Conservation (phyloP, 1,284 basidiomycete species). For the Lentinula novae-zelandiae region DNA sequence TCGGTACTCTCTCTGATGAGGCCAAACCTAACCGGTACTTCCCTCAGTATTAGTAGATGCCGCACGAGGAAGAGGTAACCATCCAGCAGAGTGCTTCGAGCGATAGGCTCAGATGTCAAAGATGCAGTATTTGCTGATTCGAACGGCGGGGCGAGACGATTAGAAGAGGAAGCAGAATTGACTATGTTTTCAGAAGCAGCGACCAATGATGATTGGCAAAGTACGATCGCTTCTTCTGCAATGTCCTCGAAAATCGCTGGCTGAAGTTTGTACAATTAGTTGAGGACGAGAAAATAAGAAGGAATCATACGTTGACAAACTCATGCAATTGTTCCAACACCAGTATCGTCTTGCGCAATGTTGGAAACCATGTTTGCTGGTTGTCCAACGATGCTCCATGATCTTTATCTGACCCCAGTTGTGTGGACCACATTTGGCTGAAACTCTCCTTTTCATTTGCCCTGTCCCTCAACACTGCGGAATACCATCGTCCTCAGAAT, state of each 20-base stretch:
- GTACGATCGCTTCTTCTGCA: conserved; percentile 82
- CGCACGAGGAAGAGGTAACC: conserved; percentile 82
- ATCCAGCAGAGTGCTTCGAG: conserved; percentile 42
- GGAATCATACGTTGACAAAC: conserved; percentile 75
- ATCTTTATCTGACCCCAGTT: conserved; percentile 31
- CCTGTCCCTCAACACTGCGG: conserved; percentile 1
- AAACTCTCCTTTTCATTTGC: conserved; percentile 59
- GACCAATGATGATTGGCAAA: conserved; percentile 78
- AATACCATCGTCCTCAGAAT: conserved; percentile 15
- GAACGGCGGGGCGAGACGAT: background rate
- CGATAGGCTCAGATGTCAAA: background rate
- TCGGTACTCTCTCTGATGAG: conserved; percentile 29
- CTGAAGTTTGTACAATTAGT: conserved; percentile 34
- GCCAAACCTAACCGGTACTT: conserved; percentile 78
- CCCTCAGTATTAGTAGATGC: conserved; percentile 89
- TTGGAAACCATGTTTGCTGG: conserved; percentile 87
- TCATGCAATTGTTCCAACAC: conserved; percentile 84
- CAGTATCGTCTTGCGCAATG: conserved; percentile 81
- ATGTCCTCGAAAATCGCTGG: conserved; percentile 91
- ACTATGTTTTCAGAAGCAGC: conserved; percentile 65
- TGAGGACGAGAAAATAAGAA: background rate
- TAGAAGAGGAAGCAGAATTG: conserved; percentile 21
- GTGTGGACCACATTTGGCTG: conserved; percentile 51
- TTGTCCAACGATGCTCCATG: conserved; percentile 57
- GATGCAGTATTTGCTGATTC: background rate